Evolutionary conservation across 768 basidiomycete species (phyloP), one percentile per base, ranked within the genome.

Genomic region (Kwoniella botswanensis): DNA sequence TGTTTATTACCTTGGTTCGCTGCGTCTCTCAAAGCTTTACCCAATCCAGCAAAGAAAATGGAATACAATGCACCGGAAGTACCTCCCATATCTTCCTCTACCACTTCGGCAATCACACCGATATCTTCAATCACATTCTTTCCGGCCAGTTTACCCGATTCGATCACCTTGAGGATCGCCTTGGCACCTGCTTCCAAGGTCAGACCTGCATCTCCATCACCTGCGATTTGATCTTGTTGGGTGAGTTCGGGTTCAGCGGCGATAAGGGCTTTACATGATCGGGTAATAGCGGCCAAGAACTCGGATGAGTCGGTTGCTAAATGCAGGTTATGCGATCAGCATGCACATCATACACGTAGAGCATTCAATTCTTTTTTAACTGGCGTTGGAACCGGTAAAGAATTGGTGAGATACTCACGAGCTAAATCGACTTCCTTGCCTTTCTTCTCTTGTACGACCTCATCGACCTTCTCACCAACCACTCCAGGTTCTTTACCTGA

Each of bases 1-100:
- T 84, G 80, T 42, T 77, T 82, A 9, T 80, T 72, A 7, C 82
- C 76, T 18, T 79, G 63, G 22, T 85, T 79, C 11, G 77, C 75
- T 4, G 57, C 65, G 42, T 80, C 82, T 61, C 88, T 87, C 21
- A 94, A 85, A 2, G 88, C 88, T 83, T 92, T 92, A 0, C 92
- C 91, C 11, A 96, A 88, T 4, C 89, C 91, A 12, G 93, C 93
- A 86, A 94, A 93, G 86, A 94, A 95, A 71, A 96, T 95, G 1
- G 93, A 94, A 82, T 94, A 96, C 29, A 96, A 82, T 0, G 93
- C 93, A 3, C 94, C 94, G 73, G 91, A 92, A 6, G 94, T 95
- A 43, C 94, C 94, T 13, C 92, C 94, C 94, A 96, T 96, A 18
- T 86, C 86, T 74, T 92, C 90, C 82, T 94, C 92, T 2, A 91